Base-by-base conservation (phyloP, 352 stramenopile genomes). In the Phytophthora sansomeana region DNA sequence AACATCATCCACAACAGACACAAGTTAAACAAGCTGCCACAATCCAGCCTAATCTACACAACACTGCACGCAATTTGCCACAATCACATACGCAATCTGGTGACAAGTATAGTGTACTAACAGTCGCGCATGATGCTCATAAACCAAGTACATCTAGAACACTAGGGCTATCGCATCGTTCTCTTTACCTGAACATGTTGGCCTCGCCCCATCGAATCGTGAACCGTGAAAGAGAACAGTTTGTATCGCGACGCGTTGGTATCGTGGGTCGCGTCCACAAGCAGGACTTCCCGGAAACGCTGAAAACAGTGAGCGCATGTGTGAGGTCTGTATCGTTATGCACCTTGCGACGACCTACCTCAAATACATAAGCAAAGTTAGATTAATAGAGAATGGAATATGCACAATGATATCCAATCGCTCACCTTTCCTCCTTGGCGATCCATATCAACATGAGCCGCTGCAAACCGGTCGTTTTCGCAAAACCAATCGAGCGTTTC, bases 211-310 rank as follows among this genome's bases (percentile, higher is more conserved):
- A 63, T 14, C 3, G 57, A 28, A 29, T 58, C 63, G 46, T 67
- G 63, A 2, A 62, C 19, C 52, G 62, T 63, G 29, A 72, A 68
- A 0, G 57, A 67, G 24, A 63, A 67, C 6, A 72, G 21, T 36
- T 68, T 68, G 55, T 60, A 67, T 6, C 51, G 28, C 1, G 47
- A 35, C 9, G 11, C 4, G 19, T 72, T 67, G 1, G 63, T 67
- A 6, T 41, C 17, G 49, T 54, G 63, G 0, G 49, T 67, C 8
- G 53, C 46, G 19, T 69, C 50, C 8, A 67, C 33, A 3, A 70
- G 9, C 1, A 72, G 13, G 0, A 21, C 21, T 39, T 46, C 47
- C n/a, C 16, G 43, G 51, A 49, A 50, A 58, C 29, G n/a, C 19
- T 10, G 6, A 41, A 24, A 44, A 44, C 1, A 44, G n/a, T 4